phyloP scores from a whole-genome alignment of 176 grass and related monocot species.

The Eragrostis curvula region DNA sequence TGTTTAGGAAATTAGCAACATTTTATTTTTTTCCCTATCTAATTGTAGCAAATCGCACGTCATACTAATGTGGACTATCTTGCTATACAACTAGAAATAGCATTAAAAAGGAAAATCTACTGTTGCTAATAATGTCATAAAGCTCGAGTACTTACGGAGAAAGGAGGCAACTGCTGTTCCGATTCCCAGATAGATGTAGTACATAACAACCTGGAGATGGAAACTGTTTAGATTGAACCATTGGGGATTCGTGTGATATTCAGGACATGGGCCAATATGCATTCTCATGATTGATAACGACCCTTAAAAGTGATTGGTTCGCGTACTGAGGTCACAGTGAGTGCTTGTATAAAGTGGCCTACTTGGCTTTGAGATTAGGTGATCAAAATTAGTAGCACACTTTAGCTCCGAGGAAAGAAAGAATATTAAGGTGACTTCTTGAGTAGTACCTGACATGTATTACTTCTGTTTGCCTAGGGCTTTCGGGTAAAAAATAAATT shows the following conservation, averaged over 20 bases:
- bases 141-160: slow-evolving; percentile 51
- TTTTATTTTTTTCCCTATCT: background rate
- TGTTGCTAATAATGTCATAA: background rate
- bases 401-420: too few relatives aligned
- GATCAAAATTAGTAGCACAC: too few relatives aligned
- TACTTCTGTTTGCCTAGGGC: too few relatives aligned
- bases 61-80: background rate
- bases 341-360: background rate
- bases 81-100: background rate
- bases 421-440: too few relatives aligned
- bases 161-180: slow-evolving; percentile 56
- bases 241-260: background rate
- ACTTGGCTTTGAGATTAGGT: background rate
- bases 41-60: background rate
- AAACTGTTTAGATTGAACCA: slow-evolving; percentile 2
- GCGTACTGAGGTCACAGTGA: background rate
- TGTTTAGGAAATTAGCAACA: background rate
- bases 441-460: too few relatives aligned
- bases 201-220: slow-evolving; percentile 49
- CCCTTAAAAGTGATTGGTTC: too few relatives aligned
- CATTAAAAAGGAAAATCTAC: background rate
- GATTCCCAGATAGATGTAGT: slow-evolving; percentile 75
- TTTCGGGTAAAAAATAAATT: too few relatives aligned
- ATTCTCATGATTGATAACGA: background rate
- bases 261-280: background rate